These are phyloP conservation scores for Penicillium paxilli DNA, from an alignment of 495 filamentous ascomycete species.

Conservation along the genomic window DNA sequence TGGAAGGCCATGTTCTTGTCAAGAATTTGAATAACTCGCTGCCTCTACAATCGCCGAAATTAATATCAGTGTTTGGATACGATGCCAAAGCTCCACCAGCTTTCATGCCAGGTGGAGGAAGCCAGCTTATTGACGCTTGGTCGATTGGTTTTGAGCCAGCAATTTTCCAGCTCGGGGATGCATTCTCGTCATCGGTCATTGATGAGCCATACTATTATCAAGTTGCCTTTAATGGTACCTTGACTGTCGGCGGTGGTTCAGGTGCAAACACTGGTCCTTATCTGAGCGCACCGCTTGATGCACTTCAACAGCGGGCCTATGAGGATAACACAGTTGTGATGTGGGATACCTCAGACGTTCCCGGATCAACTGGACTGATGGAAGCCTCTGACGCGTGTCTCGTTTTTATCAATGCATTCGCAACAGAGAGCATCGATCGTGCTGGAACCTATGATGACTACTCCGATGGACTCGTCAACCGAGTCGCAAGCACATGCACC, in stretches of 20 bases:
- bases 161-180: not conserved
- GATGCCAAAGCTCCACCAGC: constrained; percentile 48
- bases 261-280: constrained; percentile 27
- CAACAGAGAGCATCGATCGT: constrained; percentile 49
- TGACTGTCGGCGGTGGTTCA: constrained; percentile 49
- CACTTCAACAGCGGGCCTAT: constrained; percentile 48
- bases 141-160: constrained; percentile 43
- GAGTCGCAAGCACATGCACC: constrained; percentile 53
- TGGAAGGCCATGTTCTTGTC: constrained; percentile 66
- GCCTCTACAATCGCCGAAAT: constrained; percentile 55
- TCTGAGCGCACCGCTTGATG: constrained; percentile 55
- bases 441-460: constrained; percentile 26
- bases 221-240: constrained; percentile 55
- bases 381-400: constrained; percentile 49
- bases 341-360: constrained; percentile 47
- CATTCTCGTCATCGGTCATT: not conserved
- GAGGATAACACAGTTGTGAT: constrained; percentile 43
- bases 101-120: constrained; percentile 12
- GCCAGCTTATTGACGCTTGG: constrained; percentile 5
- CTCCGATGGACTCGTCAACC: constrained; percentile 55
- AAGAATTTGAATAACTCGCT: constrained; percentile 66
- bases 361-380: constrained; percentile 31
- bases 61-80: constrained; percentile 67
- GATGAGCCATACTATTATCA: constrained; percentile 10
- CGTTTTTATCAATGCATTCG: constrained; percentile 64